These are phyloP conservation scores for Guillardia theta DNA, from an alignment of 78 protist genomes.

Conservation along the genomic window DNA sequence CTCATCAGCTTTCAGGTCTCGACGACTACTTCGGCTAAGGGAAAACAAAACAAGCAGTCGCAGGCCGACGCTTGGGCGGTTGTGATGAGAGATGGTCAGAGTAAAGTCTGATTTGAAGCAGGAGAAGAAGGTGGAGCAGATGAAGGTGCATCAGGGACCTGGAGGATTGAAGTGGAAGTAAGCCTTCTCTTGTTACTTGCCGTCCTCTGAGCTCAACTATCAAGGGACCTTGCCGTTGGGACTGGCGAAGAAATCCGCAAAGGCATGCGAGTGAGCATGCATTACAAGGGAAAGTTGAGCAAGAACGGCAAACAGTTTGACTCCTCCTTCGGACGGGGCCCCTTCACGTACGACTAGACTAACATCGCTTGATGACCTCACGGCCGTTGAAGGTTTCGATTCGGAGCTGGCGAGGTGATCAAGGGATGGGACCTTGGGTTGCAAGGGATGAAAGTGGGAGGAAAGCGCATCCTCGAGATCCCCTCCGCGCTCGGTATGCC, in stretches of 20 bases:
- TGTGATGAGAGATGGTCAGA: neutral
- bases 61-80: constrained; percentile 29
- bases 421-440: constrained; percentile 85
- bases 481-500: constrained; percentile 57
- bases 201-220: neutral
- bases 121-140: neutral
- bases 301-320: constrained; percentile 69
- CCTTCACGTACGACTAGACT: constrained; percentile 45
- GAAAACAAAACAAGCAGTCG: neutral
- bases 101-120: neutral
- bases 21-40: neutral
- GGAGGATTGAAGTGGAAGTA: neutral
- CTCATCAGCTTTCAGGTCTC: neutral
- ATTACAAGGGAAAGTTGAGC: constrained; percentile 70
- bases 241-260: neutral
- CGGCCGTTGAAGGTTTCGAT: neutral
- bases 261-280: constrained; percentile 68
- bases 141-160: neutral
- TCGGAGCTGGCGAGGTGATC: constrained; percentile 70
- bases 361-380: neutral
- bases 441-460: constrained; percentile 74
- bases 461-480: constrained; percentile 60
- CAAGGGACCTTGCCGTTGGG: too few species aligned
- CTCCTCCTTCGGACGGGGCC: constrained; percentile 40
- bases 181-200: too few species aligned